Conservation (phyloP, 129 eudicot species). For the Helianthus tuberosus region DNA sequence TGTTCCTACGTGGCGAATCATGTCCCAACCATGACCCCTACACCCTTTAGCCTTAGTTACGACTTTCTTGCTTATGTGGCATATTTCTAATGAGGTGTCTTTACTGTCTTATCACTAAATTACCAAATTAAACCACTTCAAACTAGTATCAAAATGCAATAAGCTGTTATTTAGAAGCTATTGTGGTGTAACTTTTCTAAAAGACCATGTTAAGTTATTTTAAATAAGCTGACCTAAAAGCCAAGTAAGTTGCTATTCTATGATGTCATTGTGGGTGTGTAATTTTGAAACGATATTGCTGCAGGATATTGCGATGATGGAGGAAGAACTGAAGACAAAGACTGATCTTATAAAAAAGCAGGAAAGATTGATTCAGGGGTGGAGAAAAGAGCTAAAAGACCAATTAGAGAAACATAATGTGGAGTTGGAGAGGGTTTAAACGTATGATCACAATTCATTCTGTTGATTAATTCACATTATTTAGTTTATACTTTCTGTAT, state of each 20-base stretch:
- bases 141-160: not conserved
- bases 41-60: no score
- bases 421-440: slow-evolving; percentile 71
- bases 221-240: not conserved
- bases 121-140: not conserved
- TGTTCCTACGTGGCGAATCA: no score
- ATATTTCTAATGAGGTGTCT: not conserved
- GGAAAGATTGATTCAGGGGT: slow-evolving; percentile 77
- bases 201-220: not conserved
- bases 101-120: not conserved
- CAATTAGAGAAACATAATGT: slow-evolving; percentile 74
- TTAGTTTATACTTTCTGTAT: not conserved
- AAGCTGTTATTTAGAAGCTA: not conserved
- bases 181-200: not conserved
- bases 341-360: slow-evolving; percentile 68
- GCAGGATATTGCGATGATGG: slow-evolving; percentile 86
- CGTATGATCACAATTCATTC: not conserved
- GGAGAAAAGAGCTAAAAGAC: slow-evolving; percentile 81
- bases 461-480: slow-evolving; percentile 3
- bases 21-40: no score
- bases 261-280: not conserved
- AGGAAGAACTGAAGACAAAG: slow-evolving; percentile 81
- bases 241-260: not conserved
- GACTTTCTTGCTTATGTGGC: not conserved
- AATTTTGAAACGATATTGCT: not conserved